Percentiles rank a stretch among this genome's conserved stretches.
phyloP scores from a whole-genome alignment of 1,284 basidiomycete species.

The Sporisorium scitamineum region DNA sequence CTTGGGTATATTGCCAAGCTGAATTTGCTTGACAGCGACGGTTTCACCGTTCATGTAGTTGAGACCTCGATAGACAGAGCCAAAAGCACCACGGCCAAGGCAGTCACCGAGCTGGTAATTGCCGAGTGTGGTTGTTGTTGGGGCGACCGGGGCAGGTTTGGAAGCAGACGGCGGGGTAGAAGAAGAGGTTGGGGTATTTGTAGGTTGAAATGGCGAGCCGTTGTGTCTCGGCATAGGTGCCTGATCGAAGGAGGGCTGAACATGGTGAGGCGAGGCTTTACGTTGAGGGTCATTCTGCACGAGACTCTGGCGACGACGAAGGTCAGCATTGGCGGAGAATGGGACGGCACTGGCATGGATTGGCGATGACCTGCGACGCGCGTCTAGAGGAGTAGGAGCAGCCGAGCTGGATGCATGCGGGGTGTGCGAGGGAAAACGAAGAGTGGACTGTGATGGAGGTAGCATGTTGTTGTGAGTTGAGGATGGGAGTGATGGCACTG shows the following conservation, averaged over 20 bases:
- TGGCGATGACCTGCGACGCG: constrained; percentile 25
- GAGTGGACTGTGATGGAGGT: constrained; percentile 32
- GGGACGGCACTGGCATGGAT: constrained; percentile 3
- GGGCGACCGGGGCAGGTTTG: constrained; percentile 2
- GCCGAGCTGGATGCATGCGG: constrained; percentile 3
- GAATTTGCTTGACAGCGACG: constrained; percentile 69
- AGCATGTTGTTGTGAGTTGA: constrained; percentile 31
- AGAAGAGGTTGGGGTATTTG: neutral
- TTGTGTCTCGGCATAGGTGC: constrained; percentile 5
- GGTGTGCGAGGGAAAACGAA: constrained; percentile 36
- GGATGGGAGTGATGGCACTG: constrained; percentile 2
- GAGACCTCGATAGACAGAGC: constrained; percentile 90
- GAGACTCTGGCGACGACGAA: constrained; percentile 11
- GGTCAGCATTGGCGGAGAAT: neutral
- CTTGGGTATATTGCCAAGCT: constrained; percentile 90
- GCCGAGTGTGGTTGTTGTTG: constrained; percentile 18
- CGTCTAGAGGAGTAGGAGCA: constrained; percentile 14
- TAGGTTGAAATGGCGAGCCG: neutral
- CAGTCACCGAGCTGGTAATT: constrained; percentile 80
- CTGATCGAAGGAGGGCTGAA: neutral
- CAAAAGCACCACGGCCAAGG: constrained; percentile 92
- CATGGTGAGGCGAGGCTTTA: constrained; percentile 1
- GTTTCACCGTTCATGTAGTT: constrained; percentile 88
- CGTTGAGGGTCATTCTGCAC: neutral
- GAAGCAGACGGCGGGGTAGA: neutral